Evolutionary conservation across 2,329 filamentous ascomycete genomes (phyloP), one percentile per base, ranked within the genome.

Genomic region (Podosphaera fusca): DNA sequence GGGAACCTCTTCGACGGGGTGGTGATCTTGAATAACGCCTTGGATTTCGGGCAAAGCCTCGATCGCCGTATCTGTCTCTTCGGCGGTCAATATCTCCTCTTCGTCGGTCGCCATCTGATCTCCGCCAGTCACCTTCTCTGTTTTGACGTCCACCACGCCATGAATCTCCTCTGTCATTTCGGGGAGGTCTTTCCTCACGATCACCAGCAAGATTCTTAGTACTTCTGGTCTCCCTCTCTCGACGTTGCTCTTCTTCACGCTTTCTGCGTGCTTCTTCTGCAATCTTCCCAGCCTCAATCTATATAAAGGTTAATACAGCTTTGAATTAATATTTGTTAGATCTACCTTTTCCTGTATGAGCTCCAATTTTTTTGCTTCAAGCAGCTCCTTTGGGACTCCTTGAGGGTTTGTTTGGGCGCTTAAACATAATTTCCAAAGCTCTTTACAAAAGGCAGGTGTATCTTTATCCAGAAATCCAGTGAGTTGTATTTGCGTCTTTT

Each of bases 291-390:
- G 87, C 84, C 66, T 94, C 84, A 55, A 87, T 80, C 87, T 89
- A 62, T 51, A 4, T 56, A n/a, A 38, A 12, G 31, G n/a, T 51
- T 45, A 52, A 47, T 30, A n/a, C n/a, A 12, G 12, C 33, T 10
- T 6, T 2, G 30, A 35, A 21, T 31, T 31, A 35, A 47, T n/a
- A 21, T 14, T n/a, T 9, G 33, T n/a, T 29, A 10, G 10, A 14
- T 29, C 12, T 69, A 94, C 90, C 82, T 94, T 94, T 70, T 95
- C 88, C 70, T 95, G 87, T 60, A 92, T 87, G 53, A 98, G 74
- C 70, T 98, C 92, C 50, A 86, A 73, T 71, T 96, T 98, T 75
- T 98, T 98, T 0, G 90, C 89, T 68, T 98, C 92, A 2, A 98
- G 73, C 47, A 98, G 75, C 70, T 95, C 89, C 69, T 94, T 90